Base-by-base conservation (phyloP, 495 filamentous ascomycete species). In the Penicillium bialowiezense region DNA sequence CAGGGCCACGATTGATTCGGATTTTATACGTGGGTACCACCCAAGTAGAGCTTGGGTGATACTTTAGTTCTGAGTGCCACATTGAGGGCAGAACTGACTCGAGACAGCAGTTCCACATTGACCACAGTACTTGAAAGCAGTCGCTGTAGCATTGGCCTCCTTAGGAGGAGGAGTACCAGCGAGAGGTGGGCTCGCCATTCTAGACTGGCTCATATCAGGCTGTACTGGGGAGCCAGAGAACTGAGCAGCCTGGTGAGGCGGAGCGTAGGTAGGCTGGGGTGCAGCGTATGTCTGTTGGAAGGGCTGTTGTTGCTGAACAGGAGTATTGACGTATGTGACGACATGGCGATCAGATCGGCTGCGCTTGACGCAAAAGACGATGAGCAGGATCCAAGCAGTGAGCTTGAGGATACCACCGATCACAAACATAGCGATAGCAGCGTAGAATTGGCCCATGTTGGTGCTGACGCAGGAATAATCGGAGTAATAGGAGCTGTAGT, bases 341-440 rank as follows among this genome's bases (percentile, higher is more conserved):
- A 40, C 53, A 17, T 17, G 36, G 7, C 47, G 50, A 20, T 29
- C 37, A 39, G 18, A 35, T 28, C 54, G 58, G 28, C 34, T 39
- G 48, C 58, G 58, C 44, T 56, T 50, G 17, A 57, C 48, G 47
- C 54, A 54, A 45, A 42, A 60, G 37, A 60, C 38, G 23, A 57
- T 54, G 33, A 58, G 49, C 7, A 61, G 48, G 19, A 61, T 48
- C 58, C 54, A 61, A 26, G 37, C 48, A 20, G 39, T 50, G 51
- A 61, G 51, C 44, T 58, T 58, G 31, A 48, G 28, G 21, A 58
- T 24, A 29, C 48, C 59, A 2, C 55, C 55, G 21, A 62, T 54
- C 9, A 38, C 46, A 26, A 62, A 26, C 14, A 42, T 42, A 33
- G 52, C 55, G 33, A 58, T 33, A 7, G 39, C 55, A 20, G 36